Percentiles rank a stretch among this genome's conserved stretches.
Conservation (phyloP, 176 grass and related monocot species). For the Oryza coarctata region DNA sequence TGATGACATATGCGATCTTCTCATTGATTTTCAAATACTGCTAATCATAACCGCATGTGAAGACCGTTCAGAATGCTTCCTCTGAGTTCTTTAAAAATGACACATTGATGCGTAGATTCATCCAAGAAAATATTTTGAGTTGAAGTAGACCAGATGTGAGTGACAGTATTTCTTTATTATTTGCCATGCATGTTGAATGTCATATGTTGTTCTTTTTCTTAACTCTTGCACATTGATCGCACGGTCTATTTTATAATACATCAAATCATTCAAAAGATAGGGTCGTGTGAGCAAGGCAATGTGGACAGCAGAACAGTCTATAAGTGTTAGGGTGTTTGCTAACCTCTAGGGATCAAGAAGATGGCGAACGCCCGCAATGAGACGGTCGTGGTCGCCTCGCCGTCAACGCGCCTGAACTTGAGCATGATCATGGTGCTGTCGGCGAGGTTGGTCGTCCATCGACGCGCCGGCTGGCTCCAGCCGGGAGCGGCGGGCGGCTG, state of each 20-base stretch:
- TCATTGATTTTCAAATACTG: not conserved
- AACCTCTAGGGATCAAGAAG: not conserved
- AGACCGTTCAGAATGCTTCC: not conserved
- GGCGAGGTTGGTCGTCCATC: not conserved
- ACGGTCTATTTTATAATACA: not conserved
- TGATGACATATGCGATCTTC: not conserved
- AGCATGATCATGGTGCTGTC: not conserved
- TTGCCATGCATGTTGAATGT: not conserved
- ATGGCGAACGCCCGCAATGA: not conserved
- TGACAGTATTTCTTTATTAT: too few species aligned
- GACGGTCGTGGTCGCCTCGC: not conserved
- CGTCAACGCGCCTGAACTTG: not conserved
- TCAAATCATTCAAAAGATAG: not conserved
- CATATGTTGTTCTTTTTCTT: not conserved
- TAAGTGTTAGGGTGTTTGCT: not conserved
- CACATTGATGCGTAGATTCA: not conserved
- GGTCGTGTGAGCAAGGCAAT: not conserved
- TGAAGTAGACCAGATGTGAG: too few species aligned
- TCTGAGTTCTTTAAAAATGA: not conserved
- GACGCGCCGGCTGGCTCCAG: not conserved
- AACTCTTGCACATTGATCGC: not conserved
- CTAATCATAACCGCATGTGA: not conserved
- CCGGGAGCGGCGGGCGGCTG: slow-evolving; percentile 66
- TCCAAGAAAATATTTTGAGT: too few species aligned
- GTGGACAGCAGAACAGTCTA: not conserved